A percentile compares a stretch with the other conserved stretches of the same genome.
Conservation (phyloP, 345 rosid species). For the Lumnitzera littorea region DNA sequence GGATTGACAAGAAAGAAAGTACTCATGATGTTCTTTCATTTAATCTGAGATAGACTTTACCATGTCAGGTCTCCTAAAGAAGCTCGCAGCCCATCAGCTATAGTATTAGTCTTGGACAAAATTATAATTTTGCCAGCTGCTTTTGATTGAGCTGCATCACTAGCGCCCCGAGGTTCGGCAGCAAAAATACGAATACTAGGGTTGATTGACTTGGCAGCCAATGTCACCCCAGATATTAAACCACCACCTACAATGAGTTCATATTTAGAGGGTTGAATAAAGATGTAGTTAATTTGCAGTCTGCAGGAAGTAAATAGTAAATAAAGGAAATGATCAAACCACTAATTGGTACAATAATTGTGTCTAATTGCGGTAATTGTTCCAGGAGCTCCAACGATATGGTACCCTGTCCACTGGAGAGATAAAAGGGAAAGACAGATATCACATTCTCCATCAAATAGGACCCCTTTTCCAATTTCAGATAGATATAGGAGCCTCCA, state of each 20-base stretch:
- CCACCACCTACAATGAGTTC: conserved; percentile 55
- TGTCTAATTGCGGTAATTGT: conserved; percentile 58
- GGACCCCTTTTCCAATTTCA: no score
- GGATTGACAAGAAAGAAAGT: not conserved
- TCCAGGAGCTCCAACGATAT: conserved; percentile 75
- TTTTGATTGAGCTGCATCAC: conserved; percentile 92
- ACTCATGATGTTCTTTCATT: not conserved
- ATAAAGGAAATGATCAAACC: conserved; percentile 29
- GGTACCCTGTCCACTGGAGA: conserved; percentile 85
- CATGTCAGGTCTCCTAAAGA: conserved; percentile 76
- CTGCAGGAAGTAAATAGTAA: not conserved
- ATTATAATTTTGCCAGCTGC: conserved; percentile 58
- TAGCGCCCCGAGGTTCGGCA: conserved; percentile 87
- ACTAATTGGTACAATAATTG: conserved; percentile 79
- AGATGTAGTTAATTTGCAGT: not conserved
- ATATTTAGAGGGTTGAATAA: not conserved
- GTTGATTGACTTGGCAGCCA: conserved; percentile 85
- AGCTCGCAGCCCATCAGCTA: conserved; percentile 90
- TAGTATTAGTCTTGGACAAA: conserved; percentile 55
- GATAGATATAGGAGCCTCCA: no score
- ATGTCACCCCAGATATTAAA: conserved; percentile 81
- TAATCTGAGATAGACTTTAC: conserved; percentile 25
- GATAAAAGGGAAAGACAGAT: conserved; percentile 5
- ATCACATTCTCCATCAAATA: not conserved
- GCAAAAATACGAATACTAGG: conserved; percentile 71